A percentile compares a stretch with the other conserved stretches of the same genome.
phyloP scores from a whole-genome alignment of 2,329 filamentous ascomycete species.

The Fonsecaea erecta region DNA sequence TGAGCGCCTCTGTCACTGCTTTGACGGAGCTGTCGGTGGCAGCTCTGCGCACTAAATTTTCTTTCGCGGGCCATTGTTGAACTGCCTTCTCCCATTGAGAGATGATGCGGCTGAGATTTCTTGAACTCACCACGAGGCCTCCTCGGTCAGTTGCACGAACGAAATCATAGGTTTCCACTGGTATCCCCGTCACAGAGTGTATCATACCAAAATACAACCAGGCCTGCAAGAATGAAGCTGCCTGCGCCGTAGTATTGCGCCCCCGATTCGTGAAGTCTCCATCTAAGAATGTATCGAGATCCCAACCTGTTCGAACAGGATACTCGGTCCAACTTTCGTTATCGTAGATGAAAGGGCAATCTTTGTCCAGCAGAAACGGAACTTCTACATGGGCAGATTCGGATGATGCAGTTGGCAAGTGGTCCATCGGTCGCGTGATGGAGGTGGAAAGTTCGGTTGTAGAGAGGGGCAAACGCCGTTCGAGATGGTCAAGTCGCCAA shows the following conservation, averaged over 20 bases:
- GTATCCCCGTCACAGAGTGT: neutral
- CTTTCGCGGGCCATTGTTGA: neutral
- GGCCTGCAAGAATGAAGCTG: constrained; percentile 10
- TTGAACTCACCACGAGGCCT: neutral
- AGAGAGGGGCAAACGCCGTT: neutral
- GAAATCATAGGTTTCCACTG: neutral
- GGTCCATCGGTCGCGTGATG: neutral
- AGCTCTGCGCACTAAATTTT: neutral
- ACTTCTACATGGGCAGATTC: neutral
- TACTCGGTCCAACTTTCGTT: neutral
- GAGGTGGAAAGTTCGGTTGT: neutral
- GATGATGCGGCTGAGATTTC: neutral
- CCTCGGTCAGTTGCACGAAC: neutral
- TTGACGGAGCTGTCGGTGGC: neutral
- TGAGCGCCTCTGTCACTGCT: neutral
- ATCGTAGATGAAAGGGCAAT: constrained; percentile 7
- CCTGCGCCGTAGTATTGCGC: neutral
- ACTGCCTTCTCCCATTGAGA: neutral
- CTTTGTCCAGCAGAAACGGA: neutral
- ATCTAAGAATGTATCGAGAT: neutral
- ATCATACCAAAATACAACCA: constrained; percentile 10
- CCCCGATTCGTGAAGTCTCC: constrained; percentile 7
- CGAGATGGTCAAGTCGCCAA: neutral
- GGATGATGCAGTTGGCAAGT: neutral
- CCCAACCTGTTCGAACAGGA: neutral